These are phyloP conservation scores for Phytophthora citricola DNA, from an alignment of 352 stramenopile species.

Conservation along the genomic window DNA sequence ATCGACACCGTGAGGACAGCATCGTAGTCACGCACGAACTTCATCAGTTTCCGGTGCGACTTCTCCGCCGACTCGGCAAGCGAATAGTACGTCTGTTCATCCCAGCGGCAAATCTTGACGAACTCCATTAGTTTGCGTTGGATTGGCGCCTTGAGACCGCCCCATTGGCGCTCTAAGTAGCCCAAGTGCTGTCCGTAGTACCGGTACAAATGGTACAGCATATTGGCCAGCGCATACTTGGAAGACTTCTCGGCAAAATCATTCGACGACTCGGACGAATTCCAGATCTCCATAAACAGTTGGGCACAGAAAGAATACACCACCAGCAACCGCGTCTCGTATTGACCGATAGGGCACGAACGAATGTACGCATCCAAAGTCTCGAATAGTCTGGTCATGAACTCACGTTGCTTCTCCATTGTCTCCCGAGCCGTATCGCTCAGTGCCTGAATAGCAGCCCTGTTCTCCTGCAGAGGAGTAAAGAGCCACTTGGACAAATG, in stretches of 20 bases:
- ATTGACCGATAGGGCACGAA: conserved; percentile 90
- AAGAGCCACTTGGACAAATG: conserved; percentile 75
- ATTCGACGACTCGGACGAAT: conserved; percentile 24
- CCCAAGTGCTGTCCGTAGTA: conserved; percentile 96
- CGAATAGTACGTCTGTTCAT: conserved; percentile 99
- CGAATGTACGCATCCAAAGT: conserved; percentile 93
- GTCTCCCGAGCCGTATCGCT: conserved; percentile 28
- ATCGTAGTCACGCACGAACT: conserved; percentile 95
- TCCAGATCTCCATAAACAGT: conserved; percentile 83
- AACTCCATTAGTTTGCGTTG: conserved; percentile 98
- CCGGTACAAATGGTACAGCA: conserved; percentile 93
- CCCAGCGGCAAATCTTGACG: conserved; percentile 98
- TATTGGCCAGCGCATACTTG: conserved; percentile 77
- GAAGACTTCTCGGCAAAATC: conserved; percentile 28
- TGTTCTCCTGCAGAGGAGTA: conserved; percentile 32
- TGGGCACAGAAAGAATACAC: conserved; percentile 90
- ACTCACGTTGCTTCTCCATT: conserved; percentile 62
- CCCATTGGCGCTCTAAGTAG: conserved; percentile 85
- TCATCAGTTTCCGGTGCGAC: conserved; percentile 98
- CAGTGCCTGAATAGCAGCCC: conserved; percentile 13
- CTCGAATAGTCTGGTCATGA: conserved; percentile 85
- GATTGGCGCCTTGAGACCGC: conserved; percentile 92
- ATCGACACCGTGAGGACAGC: conserved; percentile 81
- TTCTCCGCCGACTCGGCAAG: conserved; percentile 97
- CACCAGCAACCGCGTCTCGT: conserved; percentile 90